Evolutionary conservation across 1,284 basidiomycete species (phyloP).

Genomic region (Ganoderma leucocontextum): DNA sequence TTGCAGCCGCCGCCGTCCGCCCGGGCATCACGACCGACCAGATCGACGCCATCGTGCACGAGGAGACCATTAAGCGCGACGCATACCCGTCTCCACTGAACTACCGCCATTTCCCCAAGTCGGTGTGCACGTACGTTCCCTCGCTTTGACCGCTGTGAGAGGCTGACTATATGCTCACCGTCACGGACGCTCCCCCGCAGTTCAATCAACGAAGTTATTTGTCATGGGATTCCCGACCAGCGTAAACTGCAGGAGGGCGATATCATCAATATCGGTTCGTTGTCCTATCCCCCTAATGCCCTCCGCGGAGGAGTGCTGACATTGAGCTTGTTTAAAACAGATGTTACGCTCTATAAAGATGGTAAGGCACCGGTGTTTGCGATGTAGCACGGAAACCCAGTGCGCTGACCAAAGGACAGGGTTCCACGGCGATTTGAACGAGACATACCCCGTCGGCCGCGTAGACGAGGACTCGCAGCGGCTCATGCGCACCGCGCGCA

Average conservation of each 20-base stretch:
- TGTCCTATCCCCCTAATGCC: background rate
- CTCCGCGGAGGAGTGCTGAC: background rate
- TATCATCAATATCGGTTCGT: conserved; percentile 89
- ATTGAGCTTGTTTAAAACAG: conserved; percentile 42
- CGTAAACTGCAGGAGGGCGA: conserved; percentile 89
- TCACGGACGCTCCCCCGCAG: conserved; percentile 54
- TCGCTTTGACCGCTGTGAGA: conserved; percentile 4
- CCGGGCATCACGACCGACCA: conserved; percentile 97
- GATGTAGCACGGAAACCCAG: background rate
- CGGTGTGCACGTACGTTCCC: conserved; percentile 88
- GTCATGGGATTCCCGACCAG: conserved; percentile 95
- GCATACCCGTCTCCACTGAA: conserved; percentile 96
- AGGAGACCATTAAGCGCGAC: conserved; percentile 90
- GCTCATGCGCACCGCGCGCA: conserved; percentile 83
- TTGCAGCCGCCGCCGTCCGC: conserved; percentile 84
- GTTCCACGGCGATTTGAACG: conserved; percentile 92
- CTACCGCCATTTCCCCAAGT: conserved; percentile 95
- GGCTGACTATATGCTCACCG: background rate
- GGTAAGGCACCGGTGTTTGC: conserved; percentile 49
- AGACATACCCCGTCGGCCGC: conserved; percentile 88
- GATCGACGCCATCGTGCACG: conserved; percentile 95
- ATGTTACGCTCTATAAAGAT: conserved; percentile 74
- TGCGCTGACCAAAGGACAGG: conserved; percentile 51
- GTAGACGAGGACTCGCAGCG: conserved; percentile 85
- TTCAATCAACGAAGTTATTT: conserved; percentile 96